Conservation (phyloP, 2,329 filamentous ascomycete species). For the Colletotrichum lini region DNA sequence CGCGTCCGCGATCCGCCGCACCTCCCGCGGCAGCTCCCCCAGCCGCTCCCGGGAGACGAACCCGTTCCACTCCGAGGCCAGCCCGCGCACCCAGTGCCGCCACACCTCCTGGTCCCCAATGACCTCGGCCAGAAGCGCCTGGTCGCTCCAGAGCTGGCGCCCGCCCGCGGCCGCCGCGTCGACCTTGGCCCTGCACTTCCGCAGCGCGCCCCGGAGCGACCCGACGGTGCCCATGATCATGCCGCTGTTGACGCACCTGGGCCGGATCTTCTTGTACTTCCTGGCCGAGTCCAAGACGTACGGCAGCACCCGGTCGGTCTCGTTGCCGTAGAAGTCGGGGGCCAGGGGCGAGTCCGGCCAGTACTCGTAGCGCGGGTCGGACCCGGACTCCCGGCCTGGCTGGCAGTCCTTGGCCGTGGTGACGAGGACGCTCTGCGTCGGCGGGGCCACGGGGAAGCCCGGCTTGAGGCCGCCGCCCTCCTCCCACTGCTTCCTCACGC, state of each 20-base stretch:
- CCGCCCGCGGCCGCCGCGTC: slow-evolving; percentile 47
- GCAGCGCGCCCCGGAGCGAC: slow-evolving; percentile 46
- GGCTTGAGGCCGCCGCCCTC: slow-evolving; percentile 2
- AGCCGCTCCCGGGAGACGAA: slow-evolving; percentile 39
- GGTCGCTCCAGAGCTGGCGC: slow-evolving; percentile 56
- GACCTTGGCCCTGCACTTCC: slow-evolving; percentile 49
- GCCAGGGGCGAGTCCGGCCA: slow-evolving; percentile 55
- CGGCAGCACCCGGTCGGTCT: slow-evolving; percentile 49
- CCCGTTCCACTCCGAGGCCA: slow-evolving; percentile 53
- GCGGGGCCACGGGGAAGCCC: slow-evolving; percentile 50
- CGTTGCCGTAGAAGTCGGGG: slow-evolving; percentile 51
- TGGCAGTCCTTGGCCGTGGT: slow-evolving; percentile 55
- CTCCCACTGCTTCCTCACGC: slow-evolving; percentile 47
- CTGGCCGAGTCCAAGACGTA: slow-evolving; percentile 50
- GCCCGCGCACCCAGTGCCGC: slow-evolving; percentile 50
- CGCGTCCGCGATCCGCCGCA: slow-evolving; percentile 47
- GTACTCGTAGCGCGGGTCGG: slow-evolving; percentile 53
- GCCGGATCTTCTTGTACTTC: slow-evolving; percentile 51
- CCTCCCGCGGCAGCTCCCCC: slow-evolving; percentile 38
- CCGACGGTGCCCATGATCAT: slow-evolving; percentile 55
- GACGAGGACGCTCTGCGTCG: slow-evolving; percentile 52
- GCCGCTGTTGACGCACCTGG: slow-evolving; percentile 54
- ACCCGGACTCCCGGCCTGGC: slow-evolving; percentile 51
- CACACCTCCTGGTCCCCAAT: slow-evolving; percentile 57
- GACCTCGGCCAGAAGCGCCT: slow-evolving; percentile 56